These are phyloP conservation scores for Thermomyces lanuginosus DNA, from an alignment of 2,329 filamentous ascomycete species.

Conservation along the genomic window DNA sequence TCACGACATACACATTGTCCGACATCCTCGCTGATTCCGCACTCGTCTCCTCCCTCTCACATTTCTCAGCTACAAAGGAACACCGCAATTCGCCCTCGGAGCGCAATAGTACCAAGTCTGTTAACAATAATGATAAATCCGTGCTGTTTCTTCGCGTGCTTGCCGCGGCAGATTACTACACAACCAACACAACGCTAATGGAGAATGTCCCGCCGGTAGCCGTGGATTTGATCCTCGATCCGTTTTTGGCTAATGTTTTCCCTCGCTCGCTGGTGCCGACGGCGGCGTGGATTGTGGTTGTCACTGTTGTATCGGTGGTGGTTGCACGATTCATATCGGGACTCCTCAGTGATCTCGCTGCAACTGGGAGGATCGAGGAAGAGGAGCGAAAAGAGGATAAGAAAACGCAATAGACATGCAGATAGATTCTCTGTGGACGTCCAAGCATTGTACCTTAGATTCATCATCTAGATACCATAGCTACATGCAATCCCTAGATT, in stretches of 20 bases:
- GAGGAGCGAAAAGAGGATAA: too few species aligned
- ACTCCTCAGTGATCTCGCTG: too few species aligned
- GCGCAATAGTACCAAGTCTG: too few species aligned
- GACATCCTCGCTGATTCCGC: constrained; percentile 45
- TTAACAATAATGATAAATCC: too few species aligned
- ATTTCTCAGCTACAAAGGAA: constrained; percentile 42
- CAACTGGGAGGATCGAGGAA: too few species aligned
- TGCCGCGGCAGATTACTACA: constrained; percentile 73
- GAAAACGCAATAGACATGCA: too few species aligned
- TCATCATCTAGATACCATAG: too few species aligned
- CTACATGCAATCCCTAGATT: too few species aligned
- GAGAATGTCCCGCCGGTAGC: constrained; percentile 52
- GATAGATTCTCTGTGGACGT: too few species aligned
- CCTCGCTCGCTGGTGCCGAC: constrained; percentile 63
- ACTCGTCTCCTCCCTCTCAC: constrained; percentile 48
- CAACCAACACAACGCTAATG: constrained; percentile 61
- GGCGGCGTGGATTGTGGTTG: constrained; percentile 46
- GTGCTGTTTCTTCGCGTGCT: constrained; percentile 56
- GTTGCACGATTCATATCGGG: too few species aligned
- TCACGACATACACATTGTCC: constrained; percentile 48
- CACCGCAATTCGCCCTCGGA: constrained; percentile 4
- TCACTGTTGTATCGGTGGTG: constrained; percentile 40
- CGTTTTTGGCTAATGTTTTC: constrained; percentile 62
- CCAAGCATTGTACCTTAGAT: too few species aligned
- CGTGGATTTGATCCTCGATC: constrained; percentile 72